Evolutionary conservation across 257 asterid species (phyloP).

Genomic region (Scutellaria baicalensis): DNA sequence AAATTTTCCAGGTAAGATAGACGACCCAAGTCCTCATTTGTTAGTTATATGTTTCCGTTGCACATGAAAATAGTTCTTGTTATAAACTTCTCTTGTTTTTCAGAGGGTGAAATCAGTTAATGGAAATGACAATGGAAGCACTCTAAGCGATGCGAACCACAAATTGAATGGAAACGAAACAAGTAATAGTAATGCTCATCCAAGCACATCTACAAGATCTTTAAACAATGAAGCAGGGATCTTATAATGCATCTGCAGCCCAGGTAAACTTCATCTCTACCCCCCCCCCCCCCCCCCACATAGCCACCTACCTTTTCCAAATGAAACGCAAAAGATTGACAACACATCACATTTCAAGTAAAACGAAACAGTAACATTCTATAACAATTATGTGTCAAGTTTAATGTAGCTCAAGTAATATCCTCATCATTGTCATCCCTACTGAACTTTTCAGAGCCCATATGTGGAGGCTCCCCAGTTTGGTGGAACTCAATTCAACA

Average conservation of each 20-base stretch:
- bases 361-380: too few relatives aligned
- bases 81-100: conserved; percentile 10
- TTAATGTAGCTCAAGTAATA: neutral
- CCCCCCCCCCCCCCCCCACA: too few relatives aligned
- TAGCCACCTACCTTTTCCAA: too few relatives aligned
- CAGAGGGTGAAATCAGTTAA: conserved; percentile 71
- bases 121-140: conserved; percentile 41
- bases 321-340: too few relatives aligned
- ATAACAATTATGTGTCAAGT: too few relatives aligned
- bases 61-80: conserved; percentile 1
- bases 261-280: too few relatives aligned
- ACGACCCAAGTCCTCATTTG: neutral
- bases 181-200: conserved; percentile 27
- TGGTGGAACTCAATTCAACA: conserved; percentile 34
- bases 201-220: conserved; percentile 40
- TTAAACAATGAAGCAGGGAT: conserved; percentile 32
- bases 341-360: too few relatives aligned
- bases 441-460: conserved; percentile 57
- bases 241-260: conserved; percentile 20
- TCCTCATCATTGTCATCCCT: neutral
- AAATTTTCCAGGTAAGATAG: conserved; percentile 64
- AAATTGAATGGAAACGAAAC: conserved; percentile 51
- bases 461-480: conserved; percentile 88
- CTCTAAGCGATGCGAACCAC: conserved; percentile 26
- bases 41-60: neutral